Base-by-base conservation (phyloP, 1,284 basidiomycete species). In the Leccinum brunneo-olivaceum region DNA sequence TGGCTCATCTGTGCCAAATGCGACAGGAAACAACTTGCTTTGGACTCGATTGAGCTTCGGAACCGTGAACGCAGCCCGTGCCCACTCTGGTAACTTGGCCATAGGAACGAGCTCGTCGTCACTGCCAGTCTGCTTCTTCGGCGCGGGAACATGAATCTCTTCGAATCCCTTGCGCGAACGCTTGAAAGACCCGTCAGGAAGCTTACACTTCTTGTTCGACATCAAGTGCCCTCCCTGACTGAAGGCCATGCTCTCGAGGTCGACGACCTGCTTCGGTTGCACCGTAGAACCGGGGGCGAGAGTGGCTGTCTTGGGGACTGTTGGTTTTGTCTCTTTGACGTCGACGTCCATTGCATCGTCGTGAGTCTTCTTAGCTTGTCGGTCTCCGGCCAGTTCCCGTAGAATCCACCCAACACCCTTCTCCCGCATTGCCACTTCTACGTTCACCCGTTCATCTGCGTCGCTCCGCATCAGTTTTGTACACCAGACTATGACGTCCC, bases 371-470 rank as follows among this genome's bases (percentile, higher is more conserved):
- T 79, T 78, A 4, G 75, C 66, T 52, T 80, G 78, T 16, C 86
- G 71, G 51, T 88, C 89, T 3, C 91, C 89, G 18, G 81, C 74
- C 4, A 98, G 73, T 47, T 92, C 90, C 43, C 90, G 83, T 43
- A 97, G 63, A 61, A 99, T 98, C 92, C 93, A 98, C 2, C 90
- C 93, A 2, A 94, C 80, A 16, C 90, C 92, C 67, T 91, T 94
- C 70, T 98, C 96, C 37, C 96, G 78, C 95, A 99, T 99, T 0
- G 90, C 91, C 2, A 98, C 96, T 67, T 98, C 93, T 28, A 98
- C 77, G 57, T 98, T 93, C 44, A 95, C 81, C 43, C 86, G 80
- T 62, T 94, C 92, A 45, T 98, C 87, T 0, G 89, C 90, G 55
- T 88, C 85, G 40, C 86, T 87, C 34, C 94, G 80, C 60, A 92